phyloP scores from a whole-genome alignment of 495 filamentous ascomycete genomes.

The Aspergillus kassunensis region DNA sequence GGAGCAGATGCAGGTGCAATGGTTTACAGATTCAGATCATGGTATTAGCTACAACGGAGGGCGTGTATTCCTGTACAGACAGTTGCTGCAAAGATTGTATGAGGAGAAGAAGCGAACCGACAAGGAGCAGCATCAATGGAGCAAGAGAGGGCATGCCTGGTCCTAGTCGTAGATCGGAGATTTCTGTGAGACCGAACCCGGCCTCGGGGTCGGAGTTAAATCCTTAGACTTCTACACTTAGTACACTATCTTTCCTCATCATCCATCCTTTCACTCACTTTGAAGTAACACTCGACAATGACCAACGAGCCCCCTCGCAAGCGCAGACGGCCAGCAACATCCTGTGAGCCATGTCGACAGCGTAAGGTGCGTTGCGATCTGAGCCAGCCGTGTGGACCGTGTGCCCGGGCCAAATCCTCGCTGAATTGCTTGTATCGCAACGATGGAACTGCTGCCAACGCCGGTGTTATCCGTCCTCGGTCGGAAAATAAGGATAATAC shows the following conservation, averaged over 20 bases:
- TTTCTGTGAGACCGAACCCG: neutral
- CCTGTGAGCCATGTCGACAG: conserved; percentile 40
- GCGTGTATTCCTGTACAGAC: conserved; percentile 13
- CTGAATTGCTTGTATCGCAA: conserved; percentile 22
- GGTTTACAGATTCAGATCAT: conserved; percentile 23
- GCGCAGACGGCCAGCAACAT: conserved; percentile 36
- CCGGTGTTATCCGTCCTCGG: neutral
- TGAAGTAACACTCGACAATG: neutral
- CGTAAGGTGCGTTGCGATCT: conserved; percentile 47
- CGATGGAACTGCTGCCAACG: neutral
- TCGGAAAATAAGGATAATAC: neutral
- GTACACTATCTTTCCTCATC: too few species aligned
- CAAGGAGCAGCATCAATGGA: conserved; percentile 15
- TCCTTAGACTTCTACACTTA: neutral
- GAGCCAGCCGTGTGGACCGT: conserved; percentile 34
- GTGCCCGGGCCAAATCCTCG: conserved; percentile 30
- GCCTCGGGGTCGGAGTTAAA: neutral
- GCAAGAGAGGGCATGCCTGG: conserved; percentile 3
- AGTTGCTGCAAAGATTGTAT: conserved; percentile 14
- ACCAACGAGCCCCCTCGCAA: conserved; percentile 14
- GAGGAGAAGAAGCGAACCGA: conserved; percentile 11
- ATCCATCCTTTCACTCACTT: neutral
- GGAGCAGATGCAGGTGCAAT: conserved; percentile 17
- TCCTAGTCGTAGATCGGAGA: too few species aligned
- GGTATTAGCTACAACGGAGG: conserved; percentile 16